A percentile compares a stretch with the other conserved stretches of the same genome.
These are phyloP conservation scores for Pseudopediastrum boryanum DNA, from an alignment of 139 green algal genomes.

Conservation along the genomic window DNA sequence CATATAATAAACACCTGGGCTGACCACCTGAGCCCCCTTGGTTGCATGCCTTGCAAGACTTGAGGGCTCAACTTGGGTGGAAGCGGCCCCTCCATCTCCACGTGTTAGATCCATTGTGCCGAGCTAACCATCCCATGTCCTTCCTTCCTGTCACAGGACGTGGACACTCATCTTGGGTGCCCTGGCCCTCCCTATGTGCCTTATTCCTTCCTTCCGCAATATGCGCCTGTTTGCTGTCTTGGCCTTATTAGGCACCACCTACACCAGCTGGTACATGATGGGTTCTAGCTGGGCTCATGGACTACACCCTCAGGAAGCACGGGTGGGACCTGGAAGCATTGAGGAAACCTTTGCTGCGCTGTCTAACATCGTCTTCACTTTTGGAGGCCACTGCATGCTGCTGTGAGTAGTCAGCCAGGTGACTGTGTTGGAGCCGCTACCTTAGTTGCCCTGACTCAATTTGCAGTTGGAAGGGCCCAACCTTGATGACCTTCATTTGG, in stretches of 20 bases:
- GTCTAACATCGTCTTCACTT: constrained; percentile 17
- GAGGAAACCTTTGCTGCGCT: constrained; percentile 4
- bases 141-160: constrained; percentile 2
- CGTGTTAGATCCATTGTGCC: too few species aligned
- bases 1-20: too few species aligned
- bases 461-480: too few species aligned
- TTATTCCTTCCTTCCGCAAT: constrained; percentile 29
- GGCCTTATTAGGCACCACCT: constrained; percentile 18
- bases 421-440: too few species aligned
- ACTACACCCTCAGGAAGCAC: background rate
- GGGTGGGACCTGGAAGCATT: background rate
- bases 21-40: too few species aligned
- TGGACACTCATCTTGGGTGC: constrained; percentile 12
- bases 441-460: too few species aligned
- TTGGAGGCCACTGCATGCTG: constrained; percentile 29
- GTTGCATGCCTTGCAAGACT: too few species aligned
- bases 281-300: background rate
- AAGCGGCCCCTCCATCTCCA: too few species aligned
- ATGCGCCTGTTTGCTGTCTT: constrained; percentile 28
- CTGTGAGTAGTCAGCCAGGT: too few species aligned
- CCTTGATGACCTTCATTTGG: too few species aligned
- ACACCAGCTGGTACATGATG: constrained; percentile 14
- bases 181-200: background rate
- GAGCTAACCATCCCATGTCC: too few species aligned
- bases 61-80: too few species aligned